Conservation (phyloP, 1,139 yeast genomes). For the Pichia norvegensis region DNA sequence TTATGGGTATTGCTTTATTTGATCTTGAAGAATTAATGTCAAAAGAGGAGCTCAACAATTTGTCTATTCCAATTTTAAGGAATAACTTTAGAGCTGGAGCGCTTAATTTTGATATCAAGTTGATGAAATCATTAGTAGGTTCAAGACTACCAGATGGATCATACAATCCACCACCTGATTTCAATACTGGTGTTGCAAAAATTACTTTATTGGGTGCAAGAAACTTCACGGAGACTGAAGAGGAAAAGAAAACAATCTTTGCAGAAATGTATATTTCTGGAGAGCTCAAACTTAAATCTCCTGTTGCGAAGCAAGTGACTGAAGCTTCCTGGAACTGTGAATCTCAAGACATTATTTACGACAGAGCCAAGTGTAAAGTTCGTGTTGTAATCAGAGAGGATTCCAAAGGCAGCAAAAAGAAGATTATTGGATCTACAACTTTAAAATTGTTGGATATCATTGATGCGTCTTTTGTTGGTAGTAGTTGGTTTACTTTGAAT, state of each 20-base stretch:
- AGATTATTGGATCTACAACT: constrained; percentile 53
- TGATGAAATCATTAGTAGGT: constrained; percentile 75
- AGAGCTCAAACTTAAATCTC: constrained; percentile 49
- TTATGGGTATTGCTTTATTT: constrained; percentile 68
- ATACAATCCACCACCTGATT: constrained; percentile 78
- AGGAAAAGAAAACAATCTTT: constrained; percentile 45
- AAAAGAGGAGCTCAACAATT: constrained; percentile 43
- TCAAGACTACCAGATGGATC: constrained; percentile 78
- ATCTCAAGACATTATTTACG: constrained; percentile 65
- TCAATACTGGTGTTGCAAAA: constrained; percentile 84
- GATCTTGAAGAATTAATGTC: constrained; percentile 63
- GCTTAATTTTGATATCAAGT: constrained; percentile 60
- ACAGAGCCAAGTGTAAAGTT: constrained; percentile 62
- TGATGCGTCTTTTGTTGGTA: constrained; percentile 71
- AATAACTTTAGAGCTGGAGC: constrained; percentile 80
- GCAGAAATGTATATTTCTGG: constrained; percentile 65
- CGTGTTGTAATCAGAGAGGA: constrained; percentile 60
- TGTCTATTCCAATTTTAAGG: constrained; percentile 54
- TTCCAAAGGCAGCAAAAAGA: constrained; percentile 34
- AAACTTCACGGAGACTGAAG: constrained; percentile 34
- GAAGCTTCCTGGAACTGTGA: constrained; percentile 61
- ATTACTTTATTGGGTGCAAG: constrained; percentile 47
- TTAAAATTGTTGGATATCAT: constrained; percentile 63
- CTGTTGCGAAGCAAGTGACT: constrained; percentile 52
- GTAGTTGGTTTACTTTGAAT: constrained; percentile 63